These are phyloP conservation scores for Aurantiochytrium sp. DNA, from an alignment of 108 stramenopile genomes.

Conservation along the genomic window DNA sequence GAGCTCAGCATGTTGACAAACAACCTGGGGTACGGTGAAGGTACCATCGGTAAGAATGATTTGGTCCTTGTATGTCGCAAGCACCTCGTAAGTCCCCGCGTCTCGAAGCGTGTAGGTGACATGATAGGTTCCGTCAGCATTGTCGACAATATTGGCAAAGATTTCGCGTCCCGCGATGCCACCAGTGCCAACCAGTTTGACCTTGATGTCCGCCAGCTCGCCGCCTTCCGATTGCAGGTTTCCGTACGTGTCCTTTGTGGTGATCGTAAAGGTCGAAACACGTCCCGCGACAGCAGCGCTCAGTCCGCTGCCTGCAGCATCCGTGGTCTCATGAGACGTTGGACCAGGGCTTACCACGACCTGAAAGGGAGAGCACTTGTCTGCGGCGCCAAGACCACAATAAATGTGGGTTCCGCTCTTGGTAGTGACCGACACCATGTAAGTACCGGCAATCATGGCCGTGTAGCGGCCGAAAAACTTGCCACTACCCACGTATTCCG, in stretches of 20 bases:
- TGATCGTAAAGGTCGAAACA: slow-evolving; percentile 53
- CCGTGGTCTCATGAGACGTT: slow-evolving; percentile 46
- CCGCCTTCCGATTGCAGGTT: slow-evolving; percentile 60
- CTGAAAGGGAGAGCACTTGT: slow-evolving; percentile 68
- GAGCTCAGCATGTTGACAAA: slow-evolving; percentile 60
- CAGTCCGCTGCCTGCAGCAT: slow-evolving; percentile 40
- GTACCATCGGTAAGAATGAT: slow-evolving; percentile 42
- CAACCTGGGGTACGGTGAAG: slow-evolving; percentile 30
- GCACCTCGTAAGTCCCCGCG: slow-evolving; percentile 58
- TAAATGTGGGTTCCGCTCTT: slow-evolving; percentile 59
- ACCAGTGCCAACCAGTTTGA: neutral
- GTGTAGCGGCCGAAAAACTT: slow-evolving; percentile 55
- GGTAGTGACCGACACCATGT: slow-evolving; percentile 60
- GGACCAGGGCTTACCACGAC: slow-evolving; percentile 59
- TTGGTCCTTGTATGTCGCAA: slow-evolving; percentile 46
- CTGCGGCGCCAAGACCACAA: slow-evolving; percentile 60
- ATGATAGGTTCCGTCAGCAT: slow-evolving; percentile 59
- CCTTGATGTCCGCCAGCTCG: slow-evolving; percentile 47
- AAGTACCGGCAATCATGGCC: slow-evolving; percentile 61
- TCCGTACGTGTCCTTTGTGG: slow-evolving; percentile 70
- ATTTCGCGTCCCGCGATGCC: neutral
- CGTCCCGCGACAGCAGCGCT: slow-evolving; percentile 65
- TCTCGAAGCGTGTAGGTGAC: slow-evolving; percentile 64
- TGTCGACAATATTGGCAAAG: slow-evolving; percentile 51
- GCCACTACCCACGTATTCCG: slow-evolving; percentile 59